A percentile compares a stretch with the other conserved stretches of the same genome.
Evolutionary conservation across 73 alveolate species (phyloP).

Genomic region (Symbiodinium pilosum): DNA sequence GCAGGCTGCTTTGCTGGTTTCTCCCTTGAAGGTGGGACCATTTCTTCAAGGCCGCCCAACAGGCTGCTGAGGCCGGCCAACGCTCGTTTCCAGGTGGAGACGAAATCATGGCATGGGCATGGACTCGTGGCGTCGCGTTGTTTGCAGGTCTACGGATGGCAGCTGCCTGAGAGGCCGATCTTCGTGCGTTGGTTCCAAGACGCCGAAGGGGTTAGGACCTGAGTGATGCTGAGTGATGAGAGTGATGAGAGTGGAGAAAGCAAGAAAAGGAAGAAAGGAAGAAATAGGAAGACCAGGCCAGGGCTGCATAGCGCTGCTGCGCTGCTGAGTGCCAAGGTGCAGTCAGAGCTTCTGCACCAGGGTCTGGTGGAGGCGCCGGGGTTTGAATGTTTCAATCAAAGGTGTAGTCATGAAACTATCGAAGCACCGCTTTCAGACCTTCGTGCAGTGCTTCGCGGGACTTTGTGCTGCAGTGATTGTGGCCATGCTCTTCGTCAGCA

Average conservation of each 20-base stretch:
- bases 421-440: conserved; percentile 1
- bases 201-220: conserved; percentile 43
- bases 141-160: conserved; percentile 59
- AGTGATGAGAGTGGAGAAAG: too few relatives aligned
- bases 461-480: conserved; percentile 47
- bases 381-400: too few relatives aligned
- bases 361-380: conserved; percentile 53
- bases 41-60: conserved; percentile 41
- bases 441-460: conserved; percentile 67
- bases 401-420: too few relatives aligned
- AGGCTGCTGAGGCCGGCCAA: conserved; percentile 38
- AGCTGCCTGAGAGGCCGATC: conserved; percentile 59
- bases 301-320: too few relatives aligned
- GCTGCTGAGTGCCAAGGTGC: conserved; percentile 22
- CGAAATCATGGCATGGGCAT: background rate
- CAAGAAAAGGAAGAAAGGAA: background rate
- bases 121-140: background rate
- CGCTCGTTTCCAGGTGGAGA: background rate
- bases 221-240: too few relatives aligned
- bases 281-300: background rate
- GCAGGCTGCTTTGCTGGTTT: too few relatives aligned
- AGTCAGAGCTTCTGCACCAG: conserved; percentile 36
- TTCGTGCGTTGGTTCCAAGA: conserved; percentile 85
- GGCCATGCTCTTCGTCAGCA: conserved; percentile 47
- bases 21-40: conserved; percentile 52